These are phyloP conservation scores for Hypoxylon sp. DNA, from an alignment of 2,329 filamentous ascomycete genomes.

Conservation along the genomic window DNA sequence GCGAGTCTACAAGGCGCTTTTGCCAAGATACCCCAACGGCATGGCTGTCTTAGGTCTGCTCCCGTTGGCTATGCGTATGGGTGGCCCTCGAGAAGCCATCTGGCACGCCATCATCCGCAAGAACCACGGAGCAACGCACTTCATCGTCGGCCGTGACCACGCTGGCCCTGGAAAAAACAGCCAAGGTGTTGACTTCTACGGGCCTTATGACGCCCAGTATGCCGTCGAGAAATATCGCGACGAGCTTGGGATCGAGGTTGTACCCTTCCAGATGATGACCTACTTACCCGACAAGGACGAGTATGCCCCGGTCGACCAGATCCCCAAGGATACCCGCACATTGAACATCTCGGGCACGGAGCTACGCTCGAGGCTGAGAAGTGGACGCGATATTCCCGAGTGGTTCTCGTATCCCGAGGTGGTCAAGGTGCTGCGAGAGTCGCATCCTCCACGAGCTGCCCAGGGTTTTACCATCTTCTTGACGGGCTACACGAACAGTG, in stretches of 20 bases:
- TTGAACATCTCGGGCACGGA: constrained; percentile 89
- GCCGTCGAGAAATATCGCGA: constrained; percentile 95
- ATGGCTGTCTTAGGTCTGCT: constrained; percentile 97
- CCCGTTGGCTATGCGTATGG: constrained; percentile 98
- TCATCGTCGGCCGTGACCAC: constrained; percentile 98
- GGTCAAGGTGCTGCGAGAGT: constrained; percentile 93
- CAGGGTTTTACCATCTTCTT: constrained; percentile 99
- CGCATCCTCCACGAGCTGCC: constrained; percentile 86
- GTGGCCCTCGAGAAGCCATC: constrained; percentile 95
- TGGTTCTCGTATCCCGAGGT: constrained; percentile 99
- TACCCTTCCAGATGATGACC: constrained; percentile 99
- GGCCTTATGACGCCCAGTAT: constrained; percentile 95
- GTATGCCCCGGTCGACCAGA: constrained; percentile 93
- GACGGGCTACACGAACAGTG: constrained; percentile 94
- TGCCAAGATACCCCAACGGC: constrained; percentile 97
- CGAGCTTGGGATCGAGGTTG: constrained; percentile 98
- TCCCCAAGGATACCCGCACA: constrained; percentile 82
- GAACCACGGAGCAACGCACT: constrained; percentile 98
- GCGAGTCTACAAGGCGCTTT: constrained; percentile 95
- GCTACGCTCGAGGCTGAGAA: constrained; percentile 88
- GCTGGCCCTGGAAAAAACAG: constrained; percentile 98
- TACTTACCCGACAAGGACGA: constrained; percentile 97
- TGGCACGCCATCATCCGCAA: constrained; percentile 99
- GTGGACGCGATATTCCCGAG: constrained; percentile 92
- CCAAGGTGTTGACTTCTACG: constrained; percentile 96